A percentile compares a stretch with the other conserved stretches of the same genome.
Evolutionary conservation across 225 moss, liverwort and hornwort genomes (phyloP).

Genomic region (Pseudoscleropodium purum): DNA sequence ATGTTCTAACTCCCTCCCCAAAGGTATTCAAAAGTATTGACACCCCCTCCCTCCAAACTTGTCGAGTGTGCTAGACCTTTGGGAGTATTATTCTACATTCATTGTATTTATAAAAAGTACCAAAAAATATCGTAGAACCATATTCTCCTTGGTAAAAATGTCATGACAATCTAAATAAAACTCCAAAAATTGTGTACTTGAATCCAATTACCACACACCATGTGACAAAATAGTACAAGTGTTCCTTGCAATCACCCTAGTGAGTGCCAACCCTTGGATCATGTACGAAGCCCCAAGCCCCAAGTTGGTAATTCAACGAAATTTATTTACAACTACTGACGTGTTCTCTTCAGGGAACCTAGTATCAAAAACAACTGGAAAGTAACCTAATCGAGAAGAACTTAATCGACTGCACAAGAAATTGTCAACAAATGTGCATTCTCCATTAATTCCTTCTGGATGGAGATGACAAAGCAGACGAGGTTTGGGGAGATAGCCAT

Average conservation of each 20-base stretch:
- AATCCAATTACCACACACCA: neutral
- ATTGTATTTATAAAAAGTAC: neutral
- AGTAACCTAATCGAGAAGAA: neutral
- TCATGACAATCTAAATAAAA: fast-evolving
- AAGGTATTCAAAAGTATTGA: neutral
- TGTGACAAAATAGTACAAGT: neutral
- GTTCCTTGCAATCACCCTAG: neutral
- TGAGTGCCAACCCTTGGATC: neutral
- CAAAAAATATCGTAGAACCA: neutral
- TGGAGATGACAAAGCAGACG: neutral
- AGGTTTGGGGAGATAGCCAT: neutral
- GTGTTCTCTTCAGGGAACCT: neutral
- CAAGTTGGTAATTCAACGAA: neutral
- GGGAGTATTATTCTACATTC: fast-evolving
- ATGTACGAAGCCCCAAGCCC: neutral
- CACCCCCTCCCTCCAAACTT: neutral
- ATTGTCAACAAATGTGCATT: neutral
- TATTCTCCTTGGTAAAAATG: neutral
- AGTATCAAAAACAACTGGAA: neutral
- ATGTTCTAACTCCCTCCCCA: neutral
- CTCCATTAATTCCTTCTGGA: neutral
- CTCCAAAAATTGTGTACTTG: neutral
- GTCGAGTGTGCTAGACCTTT: neutral
- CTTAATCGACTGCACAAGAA: neutral
- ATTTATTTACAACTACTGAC: constrained; percentile 8